phyloP scores from a whole-genome alignment of 805 yeast species.

The Saturnispora ahearnii region DNA sequence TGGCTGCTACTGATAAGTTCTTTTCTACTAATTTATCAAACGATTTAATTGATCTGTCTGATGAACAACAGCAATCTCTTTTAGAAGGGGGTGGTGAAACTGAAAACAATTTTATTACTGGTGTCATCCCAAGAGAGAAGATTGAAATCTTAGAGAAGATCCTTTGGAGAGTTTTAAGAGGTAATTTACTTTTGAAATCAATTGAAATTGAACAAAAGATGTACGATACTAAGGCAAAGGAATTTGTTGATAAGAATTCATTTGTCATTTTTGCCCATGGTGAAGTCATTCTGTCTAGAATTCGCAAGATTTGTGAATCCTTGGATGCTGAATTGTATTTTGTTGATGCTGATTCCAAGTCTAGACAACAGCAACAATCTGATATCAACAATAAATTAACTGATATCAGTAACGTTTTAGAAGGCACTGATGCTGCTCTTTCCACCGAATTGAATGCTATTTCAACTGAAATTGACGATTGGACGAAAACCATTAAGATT shows the following conservation, averaged over 20 bases:
- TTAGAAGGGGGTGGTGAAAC: constrained; percentile 31
- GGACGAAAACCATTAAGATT: constrained; percentile 46
- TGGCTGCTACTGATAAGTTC: constrained; percentile 41
- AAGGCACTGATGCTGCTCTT: constrained; percentile 43
- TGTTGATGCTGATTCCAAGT: constrained; percentile 38
- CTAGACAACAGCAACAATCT: constrained; percentile 31
- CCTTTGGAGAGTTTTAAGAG: constrained; percentile 87
- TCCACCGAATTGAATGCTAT: constrained; percentile 59
- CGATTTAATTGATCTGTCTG: constrained; percentile 24
- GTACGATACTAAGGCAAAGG: constrained; percentile 50
- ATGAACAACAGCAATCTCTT: constrained; percentile 27
- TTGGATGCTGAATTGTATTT: constrained; percentile 72
- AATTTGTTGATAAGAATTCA: constrained; percentile 60
- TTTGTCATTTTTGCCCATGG: constrained; percentile 94
- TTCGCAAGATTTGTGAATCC: constrained; percentile 79
- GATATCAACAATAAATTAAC: constrained; percentile 43
- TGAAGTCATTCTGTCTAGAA: constrained; percentile 56
- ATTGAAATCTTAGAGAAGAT: constrained; percentile 68
- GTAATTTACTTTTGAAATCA: constrained; percentile 74
- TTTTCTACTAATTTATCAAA: constrained; percentile 25
- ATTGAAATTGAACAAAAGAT: constrained; percentile 63
- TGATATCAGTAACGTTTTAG: constrained; percentile 42
- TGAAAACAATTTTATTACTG: constrained; percentile 53
- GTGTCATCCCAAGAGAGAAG: constrained; percentile 69
- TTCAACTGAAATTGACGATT: constrained; percentile 48